A percentile compares a stretch with the other conserved stretches of the same genome.
These are phyloP conservation scores for Podospora sp. DNA, from an alignment of 495 filamentous ascomycete species.

Conservation along the genomic window DNA sequence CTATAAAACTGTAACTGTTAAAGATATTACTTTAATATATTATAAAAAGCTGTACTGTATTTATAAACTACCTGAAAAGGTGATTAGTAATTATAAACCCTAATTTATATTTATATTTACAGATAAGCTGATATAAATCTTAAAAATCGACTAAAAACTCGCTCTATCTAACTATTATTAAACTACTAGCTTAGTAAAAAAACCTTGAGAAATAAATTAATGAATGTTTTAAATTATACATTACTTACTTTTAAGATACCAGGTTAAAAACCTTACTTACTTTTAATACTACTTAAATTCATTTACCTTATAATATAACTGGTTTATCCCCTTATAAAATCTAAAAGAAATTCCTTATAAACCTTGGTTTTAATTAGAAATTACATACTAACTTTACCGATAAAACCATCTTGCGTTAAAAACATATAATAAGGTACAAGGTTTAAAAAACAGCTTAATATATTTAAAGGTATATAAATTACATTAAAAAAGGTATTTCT, in stretches of 20 bases:
- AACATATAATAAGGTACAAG: neutral
- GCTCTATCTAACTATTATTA: neutral
- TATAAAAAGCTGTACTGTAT: neutral
- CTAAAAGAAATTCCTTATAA: too few relatives aligned
- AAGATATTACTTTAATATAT: neutral
- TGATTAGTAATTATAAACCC: neutral
- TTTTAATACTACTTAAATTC: slow-evolving; percentile 8
- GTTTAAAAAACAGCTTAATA: neutral
- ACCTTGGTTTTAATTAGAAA: too few relatives aligned
- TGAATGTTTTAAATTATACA: neutral
- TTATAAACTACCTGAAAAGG: neutral
- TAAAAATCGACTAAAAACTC: slow-evolving; percentile 1
- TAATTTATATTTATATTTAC: slow-evolving; percentile 9
- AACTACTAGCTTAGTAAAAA: too few relatives aligned
- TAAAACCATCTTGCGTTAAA: too few relatives aligned
- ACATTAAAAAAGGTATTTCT: neutral
- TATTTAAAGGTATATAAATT: neutral
- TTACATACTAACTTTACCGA: too few relatives aligned
- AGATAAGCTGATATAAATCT: neutral
- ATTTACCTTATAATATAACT: too few relatives aligned
- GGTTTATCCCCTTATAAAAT: too few relatives aligned
- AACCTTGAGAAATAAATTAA: slow-evolving; percentile 4
- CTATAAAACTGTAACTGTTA: neutral
- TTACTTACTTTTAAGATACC: neutral
- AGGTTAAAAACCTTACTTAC: too few relatives aligned